Evolutionary conservation across 805 yeast species (phyloP).

Genomic region (Priceomyces medius): DNA sequence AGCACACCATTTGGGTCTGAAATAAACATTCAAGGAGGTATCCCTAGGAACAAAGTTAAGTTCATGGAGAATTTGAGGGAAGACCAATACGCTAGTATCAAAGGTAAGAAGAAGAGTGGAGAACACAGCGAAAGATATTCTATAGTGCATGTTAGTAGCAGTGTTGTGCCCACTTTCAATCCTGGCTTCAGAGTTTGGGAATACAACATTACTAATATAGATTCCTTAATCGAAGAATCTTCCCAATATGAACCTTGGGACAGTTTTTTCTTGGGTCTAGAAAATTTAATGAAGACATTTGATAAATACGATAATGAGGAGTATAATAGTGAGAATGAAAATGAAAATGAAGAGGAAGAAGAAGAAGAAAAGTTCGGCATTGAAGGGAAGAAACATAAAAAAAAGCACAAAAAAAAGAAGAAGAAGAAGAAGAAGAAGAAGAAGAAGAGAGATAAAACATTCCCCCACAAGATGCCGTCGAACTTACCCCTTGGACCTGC

Average conservation of each 20-base stretch:
- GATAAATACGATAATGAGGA: constrained; percentile 22
- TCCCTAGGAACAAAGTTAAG: constrained; percentile 62
- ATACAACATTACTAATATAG: constrained; percentile 61
- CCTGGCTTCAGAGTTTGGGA: constrained; percentile 87
- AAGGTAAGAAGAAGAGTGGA: constrained; percentile 45
- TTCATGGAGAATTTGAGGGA: constrained; percentile 63
- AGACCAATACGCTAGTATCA: constrained; percentile 48
- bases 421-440: constrained; percentile 7
- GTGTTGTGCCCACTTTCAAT: constrained; percentile 81
- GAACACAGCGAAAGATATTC: constrained; percentile 57
- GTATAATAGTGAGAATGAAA: background rate
- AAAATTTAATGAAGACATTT: constrained; percentile 27
- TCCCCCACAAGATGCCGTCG: constrained; percentile 59
- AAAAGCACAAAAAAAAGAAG: constrained; percentile 38
- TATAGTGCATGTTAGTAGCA: constrained; percentile 66
- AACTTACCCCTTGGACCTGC: constrained; percentile 69
- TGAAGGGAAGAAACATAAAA: constrained; percentile 8
- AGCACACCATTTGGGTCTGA: background rate
- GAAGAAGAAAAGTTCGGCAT: constrained; percentile 27
- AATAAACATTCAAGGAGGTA: constrained; percentile 50
- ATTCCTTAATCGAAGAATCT: constrained; percentile 1
- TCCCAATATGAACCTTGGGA: constrained; percentile 54
- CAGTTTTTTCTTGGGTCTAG: constrained; percentile 51
- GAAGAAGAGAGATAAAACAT: constrained; percentile 54
- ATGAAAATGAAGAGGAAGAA: constrained; percentile 16